phyloP scores from a whole-genome alignment of 805 yeast genomes.

The Metahyphopichia silvanorum region DNA sequence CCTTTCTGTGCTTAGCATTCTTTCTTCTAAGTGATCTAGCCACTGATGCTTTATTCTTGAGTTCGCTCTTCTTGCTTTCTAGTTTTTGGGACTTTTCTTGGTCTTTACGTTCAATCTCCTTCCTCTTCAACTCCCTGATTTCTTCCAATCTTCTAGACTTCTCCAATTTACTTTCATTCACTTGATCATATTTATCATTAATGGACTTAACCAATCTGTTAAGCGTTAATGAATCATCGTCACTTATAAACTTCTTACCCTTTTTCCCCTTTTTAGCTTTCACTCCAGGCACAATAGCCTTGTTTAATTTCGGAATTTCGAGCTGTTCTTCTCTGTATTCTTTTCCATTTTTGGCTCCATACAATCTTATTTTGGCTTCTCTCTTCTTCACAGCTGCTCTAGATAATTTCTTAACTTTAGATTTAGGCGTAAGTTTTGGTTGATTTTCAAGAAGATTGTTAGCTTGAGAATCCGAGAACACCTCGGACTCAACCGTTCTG shows the following conservation, averaged over 20 bases:
- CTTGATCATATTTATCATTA: slow-evolving; percentile 74
- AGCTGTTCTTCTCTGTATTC: slow-evolving; percentile 75
- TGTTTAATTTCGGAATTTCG: slow-evolving; percentile 75
- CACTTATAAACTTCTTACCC: slow-evolving; percentile 76
- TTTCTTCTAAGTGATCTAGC: slow-evolving; percentile 73
- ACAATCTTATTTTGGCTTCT: slow-evolving; percentile 59
- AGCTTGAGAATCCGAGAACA: slow-evolving; percentile 62
- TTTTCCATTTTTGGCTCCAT: slow-evolving; percentile 58
- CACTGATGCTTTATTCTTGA: slow-evolving; percentile 65
- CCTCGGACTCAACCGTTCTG: slow-evolving; percentile 63
- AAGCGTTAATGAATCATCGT: slow-evolving; percentile 59
- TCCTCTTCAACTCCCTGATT: slow-evolving; percentile 78
- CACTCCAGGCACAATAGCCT: slow-evolving; percentile 81
- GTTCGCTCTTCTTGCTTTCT: slow-evolving; percentile 74
- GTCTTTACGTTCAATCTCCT: slow-evolving; percentile 86
- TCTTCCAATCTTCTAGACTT: slow-evolving; percentile 87
- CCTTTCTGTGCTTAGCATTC: slow-evolving; percentile 34
- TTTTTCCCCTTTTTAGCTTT: slow-evolving; percentile 79
- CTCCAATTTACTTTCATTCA: slow-evolving; percentile 85
- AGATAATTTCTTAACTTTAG: slow-evolving; percentile 46
- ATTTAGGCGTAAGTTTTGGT: slow-evolving; percentile 60
- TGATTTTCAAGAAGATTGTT: slow-evolving; percentile 58
- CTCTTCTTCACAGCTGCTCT: slow-evolving; percentile 61
- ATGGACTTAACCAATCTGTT: slow-evolving; percentile 74
- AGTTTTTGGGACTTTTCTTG: slow-evolving; percentile 62